Evolutionary conservation across 169 alveolate genomes (phyloP).

Genomic region (Theileria equi): DNA sequence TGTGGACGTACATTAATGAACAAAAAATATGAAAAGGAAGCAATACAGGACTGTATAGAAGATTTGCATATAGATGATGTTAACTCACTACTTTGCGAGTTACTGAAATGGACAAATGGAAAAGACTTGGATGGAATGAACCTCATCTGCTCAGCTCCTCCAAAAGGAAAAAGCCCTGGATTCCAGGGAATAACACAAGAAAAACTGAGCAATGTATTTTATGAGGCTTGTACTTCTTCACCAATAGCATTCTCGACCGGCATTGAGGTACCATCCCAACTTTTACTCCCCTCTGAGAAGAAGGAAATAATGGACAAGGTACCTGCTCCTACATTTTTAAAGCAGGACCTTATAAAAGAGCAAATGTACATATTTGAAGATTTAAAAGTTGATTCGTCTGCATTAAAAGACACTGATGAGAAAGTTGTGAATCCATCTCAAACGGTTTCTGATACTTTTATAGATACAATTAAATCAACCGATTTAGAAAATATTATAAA

Average conservation of each 20-base stretch:
- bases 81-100: conserved; percentile 35
- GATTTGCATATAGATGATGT: conserved; percentile 64
- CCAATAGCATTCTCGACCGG: too few relatives aligned
- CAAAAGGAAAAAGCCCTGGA: too few relatives aligned
- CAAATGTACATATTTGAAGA: too few relatives aligned
- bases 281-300: conserved; percentile 19
- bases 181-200: too few relatives aligned
- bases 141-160: conserved; percentile 45
- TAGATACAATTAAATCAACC: too few relatives aligned
- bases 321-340: too few relatives aligned
- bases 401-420: not conserved
- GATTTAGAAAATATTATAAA: conserved; percentile 6
- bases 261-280: conserved; percentile 24
- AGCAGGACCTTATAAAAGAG: too few relatives aligned
- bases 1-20: conserved; percentile 65
- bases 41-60: conserved; percentile 48
- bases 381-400: conserved; percentile 17
- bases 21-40: conserved; percentile 54
- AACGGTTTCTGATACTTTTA: conserved; percentile 19
- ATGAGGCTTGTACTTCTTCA: too few relatives aligned
- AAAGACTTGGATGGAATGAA: conserved; percentile 13
- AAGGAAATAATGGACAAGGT: conserved; percentile 2
- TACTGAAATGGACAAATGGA: conserved; percentile 38
- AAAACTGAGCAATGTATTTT: too few relatives aligned
- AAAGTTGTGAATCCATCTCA: conserved; percentile 25